Conservation (phyloP, 495 filamentous ascomycete genomes). For the Cercophora newfieldiana region DNA sequence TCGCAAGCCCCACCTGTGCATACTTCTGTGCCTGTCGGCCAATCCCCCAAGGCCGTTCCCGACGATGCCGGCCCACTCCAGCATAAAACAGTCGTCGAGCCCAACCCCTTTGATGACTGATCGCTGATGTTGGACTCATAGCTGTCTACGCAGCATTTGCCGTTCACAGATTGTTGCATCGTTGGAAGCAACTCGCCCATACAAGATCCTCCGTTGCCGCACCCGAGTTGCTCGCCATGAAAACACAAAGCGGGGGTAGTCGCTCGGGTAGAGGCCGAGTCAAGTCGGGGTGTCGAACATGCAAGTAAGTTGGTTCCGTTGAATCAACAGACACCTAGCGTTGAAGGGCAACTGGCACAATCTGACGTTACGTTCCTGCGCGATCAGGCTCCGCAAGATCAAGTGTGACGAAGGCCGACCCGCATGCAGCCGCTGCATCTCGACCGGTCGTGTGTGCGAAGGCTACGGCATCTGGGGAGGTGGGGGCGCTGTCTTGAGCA, state of each 20-base stretch:
- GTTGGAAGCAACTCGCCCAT: not conserved
- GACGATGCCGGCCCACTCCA: not conserved
- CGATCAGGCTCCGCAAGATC: slow-evolving; percentile 26
- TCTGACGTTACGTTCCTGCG: not conserved
- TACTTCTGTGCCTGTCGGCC: not conserved
- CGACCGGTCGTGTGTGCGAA: slow-evolving; percentile 57
- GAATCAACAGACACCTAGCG: not conserved
- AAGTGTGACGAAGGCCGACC: slow-evolving; percentile 59
- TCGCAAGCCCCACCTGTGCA: not conserved
- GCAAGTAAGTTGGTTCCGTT: slow-evolving; percentile 41
- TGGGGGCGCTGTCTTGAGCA: slow-evolving; percentile 29
- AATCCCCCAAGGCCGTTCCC: not conserved
- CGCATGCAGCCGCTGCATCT: slow-evolving; percentile 51
- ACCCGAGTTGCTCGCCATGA: not conserved
- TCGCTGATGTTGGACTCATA: not conserved
- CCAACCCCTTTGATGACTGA: not conserved
- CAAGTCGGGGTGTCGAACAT: slow-evolving; percentile 51
- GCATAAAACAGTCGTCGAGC: not conserved
- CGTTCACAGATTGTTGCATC: not conserved
- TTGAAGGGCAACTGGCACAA: not conserved
- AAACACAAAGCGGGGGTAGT: not conserved
- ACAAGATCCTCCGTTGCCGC: not conserved
- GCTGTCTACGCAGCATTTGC: not conserved
- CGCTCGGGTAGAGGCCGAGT: slow-evolving; percentile 27
- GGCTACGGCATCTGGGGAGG: slow-evolving; percentile 55